Conservation (phyloP, 176 grass and related monocot species). For the Musa schizocarpa region DNA sequence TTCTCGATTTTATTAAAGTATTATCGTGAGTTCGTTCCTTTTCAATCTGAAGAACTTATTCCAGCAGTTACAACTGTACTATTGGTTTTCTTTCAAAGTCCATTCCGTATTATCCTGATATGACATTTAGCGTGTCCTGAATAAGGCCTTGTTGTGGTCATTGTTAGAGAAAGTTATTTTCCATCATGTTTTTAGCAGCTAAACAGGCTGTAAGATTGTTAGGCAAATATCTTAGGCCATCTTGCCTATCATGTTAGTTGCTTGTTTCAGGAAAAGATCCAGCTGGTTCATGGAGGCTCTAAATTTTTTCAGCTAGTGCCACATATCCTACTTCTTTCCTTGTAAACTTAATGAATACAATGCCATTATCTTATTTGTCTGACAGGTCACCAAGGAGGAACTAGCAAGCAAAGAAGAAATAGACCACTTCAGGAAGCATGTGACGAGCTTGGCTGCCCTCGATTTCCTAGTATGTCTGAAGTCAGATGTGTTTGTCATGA, state of each 20-base stretch:
- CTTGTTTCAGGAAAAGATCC: not conserved
- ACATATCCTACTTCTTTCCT: not conserved
- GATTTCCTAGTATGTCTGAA: slow-evolving; percentile 95
- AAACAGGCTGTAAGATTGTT: no score
- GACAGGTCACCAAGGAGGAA: slow-evolving; percentile 86
- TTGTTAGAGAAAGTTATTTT: no score
- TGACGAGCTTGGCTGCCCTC: slow-evolving; percentile 82
- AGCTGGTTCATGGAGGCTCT: not conserved
- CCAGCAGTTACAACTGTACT: no score
- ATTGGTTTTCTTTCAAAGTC: no score
- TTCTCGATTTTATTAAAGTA: no score
- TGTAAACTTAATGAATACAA: not conserved
- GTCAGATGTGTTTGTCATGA: slow-evolving; percentile 93
- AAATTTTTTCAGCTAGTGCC: not conserved
- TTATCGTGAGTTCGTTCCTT: no score
- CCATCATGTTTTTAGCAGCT: no score
- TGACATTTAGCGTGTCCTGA: no score
- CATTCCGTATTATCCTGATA: no score
- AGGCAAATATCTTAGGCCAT: not conserved
- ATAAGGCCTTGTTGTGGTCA: no score
- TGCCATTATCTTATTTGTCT: not conserved
- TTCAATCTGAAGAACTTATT: no score
- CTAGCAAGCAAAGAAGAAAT: slow-evolving; percentile 79
- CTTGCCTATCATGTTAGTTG: not conserved
- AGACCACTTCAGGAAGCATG: slow-evolving; percentile 92